Evolutionary conservation across 345 rosid species (phyloP).

Genomic region (Heritiera fomes): DNA sequence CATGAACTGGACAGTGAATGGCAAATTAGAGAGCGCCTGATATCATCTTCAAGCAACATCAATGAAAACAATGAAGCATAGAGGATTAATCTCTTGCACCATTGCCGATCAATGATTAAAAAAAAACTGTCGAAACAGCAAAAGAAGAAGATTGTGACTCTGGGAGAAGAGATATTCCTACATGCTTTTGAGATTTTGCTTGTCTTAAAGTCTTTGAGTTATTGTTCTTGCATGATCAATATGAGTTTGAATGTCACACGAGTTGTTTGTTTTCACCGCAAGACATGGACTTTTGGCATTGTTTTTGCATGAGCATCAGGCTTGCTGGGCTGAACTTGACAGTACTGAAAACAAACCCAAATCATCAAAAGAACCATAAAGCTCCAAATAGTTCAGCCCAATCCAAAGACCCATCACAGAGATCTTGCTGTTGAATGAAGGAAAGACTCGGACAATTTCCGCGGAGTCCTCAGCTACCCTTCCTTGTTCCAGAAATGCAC

Average conservation of each 20-base stretch:
- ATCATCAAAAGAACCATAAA: neutral
- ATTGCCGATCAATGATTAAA: too few relatives aligned
- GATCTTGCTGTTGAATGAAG: neutral
- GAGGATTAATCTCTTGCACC: neutral
- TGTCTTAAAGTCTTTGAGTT: too few relatives aligned
- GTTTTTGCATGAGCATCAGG: too few relatives aligned
- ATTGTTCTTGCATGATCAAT: too few relatives aligned
- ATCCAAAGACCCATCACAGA: neutral
- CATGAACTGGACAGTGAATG: conserved; percentile 24
- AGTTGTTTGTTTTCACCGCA: too few relatives aligned
- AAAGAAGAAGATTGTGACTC: too few relatives aligned
- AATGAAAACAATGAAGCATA: neutral
- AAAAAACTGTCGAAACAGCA: too few relatives aligned
- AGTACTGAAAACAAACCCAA: neutral
- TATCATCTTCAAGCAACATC: conserved; percentile 15
- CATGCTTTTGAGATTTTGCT: too few relatives aligned
- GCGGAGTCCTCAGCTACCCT: neutral
- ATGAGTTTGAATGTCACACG: neutral
- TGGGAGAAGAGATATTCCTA: too few relatives aligned
- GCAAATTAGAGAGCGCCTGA: conserved; percentile 28
- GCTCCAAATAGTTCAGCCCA: neutral
- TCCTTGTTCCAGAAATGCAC: neutral
- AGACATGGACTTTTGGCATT: too few relatives aligned
- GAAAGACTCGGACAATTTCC: conserved; percentile 4
- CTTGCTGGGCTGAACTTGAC: too few relatives aligned